Evolutionary conservation across 306 rosid genomes (phyloP), one percentile per base, ranked within the genome.

Genomic region (Malus orientalis): DNA sequence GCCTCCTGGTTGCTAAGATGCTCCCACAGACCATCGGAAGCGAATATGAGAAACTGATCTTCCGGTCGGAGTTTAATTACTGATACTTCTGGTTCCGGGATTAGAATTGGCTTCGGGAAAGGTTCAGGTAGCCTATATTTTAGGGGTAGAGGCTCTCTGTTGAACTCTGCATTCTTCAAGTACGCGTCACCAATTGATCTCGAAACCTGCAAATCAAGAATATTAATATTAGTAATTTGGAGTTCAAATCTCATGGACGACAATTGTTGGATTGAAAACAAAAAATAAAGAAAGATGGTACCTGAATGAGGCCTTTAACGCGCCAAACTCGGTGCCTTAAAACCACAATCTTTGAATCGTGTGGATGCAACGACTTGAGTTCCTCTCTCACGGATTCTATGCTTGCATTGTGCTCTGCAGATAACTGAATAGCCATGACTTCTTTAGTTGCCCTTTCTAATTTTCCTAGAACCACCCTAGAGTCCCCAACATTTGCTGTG

Each of bases 21-120:
- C 85, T 93, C 98, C 98, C 98, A 90, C 42, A 93, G 88, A 69
- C 98, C 98, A 77, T 93, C 98, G 30, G 96, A 90, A 81, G 93
- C 98, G 75, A 89, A 89, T 67, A 93, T 85, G 73, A 93, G 77
- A 85, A 88, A 93, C 67, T 87, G 93, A 78, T 93, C 96, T 18
- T 89, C 88, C 0, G 86, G 89, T 32, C 58, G 80, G 76, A 93
- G 80, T 81, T 85, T 89, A 10, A 84, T 93, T 44, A 74, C 80
- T 18, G 89, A 70, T 75, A 87, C 77, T 3, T 94, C 71, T 63
- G 98, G 98, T 74, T 93, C 94, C 14, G 87, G 61, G 63, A 86
- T 87, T 23, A 93, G 89, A 65, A 90, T 86, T 15, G 98, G 96
- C 80, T 84, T 85, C 77, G 81, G 75, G 83, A 93, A 93, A 5